Evolutionary conservation across 192 early-diverging fungal genomes (phyloP), one percentile per base, ranked within the genome.

Genomic region (Linnemannia schmuckeri): DNA sequence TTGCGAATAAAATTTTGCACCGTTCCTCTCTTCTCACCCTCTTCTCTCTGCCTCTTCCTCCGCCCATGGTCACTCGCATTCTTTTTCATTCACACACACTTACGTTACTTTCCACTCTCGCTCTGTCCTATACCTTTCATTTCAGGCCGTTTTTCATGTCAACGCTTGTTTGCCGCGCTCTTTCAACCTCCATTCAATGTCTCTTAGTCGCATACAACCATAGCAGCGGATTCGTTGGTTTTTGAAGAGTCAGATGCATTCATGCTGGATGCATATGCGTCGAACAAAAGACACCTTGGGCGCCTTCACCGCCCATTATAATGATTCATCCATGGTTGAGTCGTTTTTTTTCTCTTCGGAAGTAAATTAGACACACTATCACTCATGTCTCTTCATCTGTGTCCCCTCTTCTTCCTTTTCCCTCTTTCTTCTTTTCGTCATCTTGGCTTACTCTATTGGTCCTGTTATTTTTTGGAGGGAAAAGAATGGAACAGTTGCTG

Each of bases 391-490:
- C 24, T 30, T 63, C n/a, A 10, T 27, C n/a, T 30, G 61, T 63
- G 8, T 30, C 6, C 61, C n/a, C 3, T 13, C 30, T 1, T 6
- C 61, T 33, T 5, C 9, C 27, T 24, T 22, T 30, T 3, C 12
- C 33, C 27, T 10, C 7, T 27, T 30, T 30, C 13, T 27, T 9
- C 6, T 12, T 27, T 30, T 27, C 30, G 27, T 63, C n/a, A 63
- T 30, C 10, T 63, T 33, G 61, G 61, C 61, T 63, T 63, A 63
- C 61, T 63, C 61, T 63, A 30, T 63, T 63, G 61, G n/a, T 30
- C n/a, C 33, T 63, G n/a, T 30, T 30, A 6, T 63, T 63, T 63
- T 63, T 63, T 63, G 61, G 61, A 63, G 61, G 61, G 61, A 63
- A 61, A 63, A 30, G 27, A 63, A 27, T 1, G 24, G 10, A 12